These are phyloP conservation scores for Yarrowia porcina DNA, from an alignment of 805 yeast species.

Conservation along the genomic window DNA sequence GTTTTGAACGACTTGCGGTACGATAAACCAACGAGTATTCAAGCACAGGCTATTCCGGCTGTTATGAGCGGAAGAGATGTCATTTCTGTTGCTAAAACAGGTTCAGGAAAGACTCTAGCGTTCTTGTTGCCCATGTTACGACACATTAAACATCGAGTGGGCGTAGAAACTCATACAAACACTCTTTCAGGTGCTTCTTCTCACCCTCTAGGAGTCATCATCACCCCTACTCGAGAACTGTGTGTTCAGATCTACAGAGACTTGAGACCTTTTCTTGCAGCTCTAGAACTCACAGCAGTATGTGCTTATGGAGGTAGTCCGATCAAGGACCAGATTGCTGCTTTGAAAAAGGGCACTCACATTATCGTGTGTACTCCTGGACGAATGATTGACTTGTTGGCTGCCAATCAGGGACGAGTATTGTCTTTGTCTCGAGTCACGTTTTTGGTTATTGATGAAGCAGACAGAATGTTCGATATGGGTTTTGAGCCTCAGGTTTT, in stretches of 20 bases:
- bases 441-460: slow-evolving; percentile 89
- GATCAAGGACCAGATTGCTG: slow-evolving; percentile 76
- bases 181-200: slow-evolving; percentile 47
- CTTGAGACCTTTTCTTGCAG: slow-evolving; percentile 53
- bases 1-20: slow-evolving; percentile 54
- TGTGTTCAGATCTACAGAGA: slow-evolving; percentile 80
- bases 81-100: slow-evolving; percentile 93
- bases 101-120: slow-evolving; percentile 92
- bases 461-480: slow-evolving; percentile 93
- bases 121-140: slow-evolving; percentile 80
- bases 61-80: slow-evolving; percentile 87
- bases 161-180: slow-evolving; percentile 40
- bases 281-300: slow-evolving; percentile 51
- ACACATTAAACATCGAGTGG: slow-evolving; percentile 59
- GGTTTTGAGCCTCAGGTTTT: slow-evolving; percentile 96
- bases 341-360: slow-evolving; percentile 71
- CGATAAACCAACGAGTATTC: slow-evolving; percentile 76
- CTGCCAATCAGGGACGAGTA: slow-evolving; percentile 78
- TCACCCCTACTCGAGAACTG: slow-evolving; percentile 91
- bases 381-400: slow-evolving; percentile 79
- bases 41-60: slow-evolving; percentile 85
- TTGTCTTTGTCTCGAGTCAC: slow-evolving; percentile 66
- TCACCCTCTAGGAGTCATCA: slow-evolving; percentile 74
- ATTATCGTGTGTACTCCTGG: slow-evolving; percentile 94
- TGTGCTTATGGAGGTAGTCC: slow-evolving; percentile 93